Evolutionary conservation across 345 rosid genomes (phyloP).

Genomic region (Salix viminalis): DNA sequence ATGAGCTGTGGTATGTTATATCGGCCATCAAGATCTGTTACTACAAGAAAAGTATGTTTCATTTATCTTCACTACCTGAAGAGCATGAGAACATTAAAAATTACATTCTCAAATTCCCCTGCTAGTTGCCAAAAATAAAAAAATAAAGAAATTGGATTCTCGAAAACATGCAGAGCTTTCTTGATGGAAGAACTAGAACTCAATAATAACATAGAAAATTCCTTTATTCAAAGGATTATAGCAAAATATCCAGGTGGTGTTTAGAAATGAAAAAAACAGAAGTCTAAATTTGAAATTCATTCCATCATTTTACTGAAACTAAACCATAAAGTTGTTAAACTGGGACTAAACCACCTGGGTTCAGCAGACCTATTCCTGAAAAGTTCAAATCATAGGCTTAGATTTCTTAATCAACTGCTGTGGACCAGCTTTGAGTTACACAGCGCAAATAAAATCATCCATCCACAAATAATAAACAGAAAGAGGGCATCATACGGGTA

Average conservation of each 20-base stretch:
- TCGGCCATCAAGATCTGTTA: neutral
- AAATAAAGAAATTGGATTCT: neutral
- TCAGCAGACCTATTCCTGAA: neutral
- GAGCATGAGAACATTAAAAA: neutral
- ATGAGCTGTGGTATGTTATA: neutral
- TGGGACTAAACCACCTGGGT: neutral
- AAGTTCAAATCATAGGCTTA: neutral
- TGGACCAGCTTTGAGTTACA: neutral
- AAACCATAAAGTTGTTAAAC: neutral
- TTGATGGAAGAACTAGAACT: too few species aligned
- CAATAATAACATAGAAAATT: too few species aligned
- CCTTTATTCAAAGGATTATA: too few species aligned
- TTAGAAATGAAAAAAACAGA: neutral
- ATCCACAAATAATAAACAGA: neutral
- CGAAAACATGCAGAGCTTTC: too few species aligned
- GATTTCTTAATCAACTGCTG: neutral
- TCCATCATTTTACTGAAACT: neutral
- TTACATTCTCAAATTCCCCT: neutral
- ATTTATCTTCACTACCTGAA: neutral
- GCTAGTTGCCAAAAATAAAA: too few species aligned
- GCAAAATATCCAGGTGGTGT: too few species aligned
- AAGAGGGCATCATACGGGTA: constrained; percentile 44
- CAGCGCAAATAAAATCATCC: neutral
- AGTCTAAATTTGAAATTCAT: neutral
- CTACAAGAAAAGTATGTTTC: neutral